These are phyloP conservation scores for Tuber melanosporum DNA, from an alignment of 495 filamentous ascomycete species.

Conservation along the genomic window DNA sequence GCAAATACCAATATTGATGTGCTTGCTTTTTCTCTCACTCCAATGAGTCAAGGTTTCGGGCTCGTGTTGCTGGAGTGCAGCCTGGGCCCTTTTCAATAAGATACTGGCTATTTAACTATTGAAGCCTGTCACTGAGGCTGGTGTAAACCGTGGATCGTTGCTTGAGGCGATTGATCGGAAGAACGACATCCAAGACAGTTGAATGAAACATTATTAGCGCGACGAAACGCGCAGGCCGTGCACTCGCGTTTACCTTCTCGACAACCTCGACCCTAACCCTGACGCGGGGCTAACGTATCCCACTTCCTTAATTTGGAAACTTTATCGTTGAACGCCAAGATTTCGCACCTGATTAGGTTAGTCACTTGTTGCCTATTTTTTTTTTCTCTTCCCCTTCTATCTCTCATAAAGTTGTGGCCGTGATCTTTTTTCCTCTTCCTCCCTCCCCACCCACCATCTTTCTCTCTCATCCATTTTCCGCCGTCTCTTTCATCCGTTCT, in stretches of 20 bases:
- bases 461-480: conserved; percentile 1
- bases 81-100: neutral
- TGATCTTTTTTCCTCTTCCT: conserved; percentile 16
- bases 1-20: neutral
- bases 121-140: neutral
- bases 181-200: neutral
- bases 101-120: neutral
- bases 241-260: neutral
- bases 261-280: conserved; percentile 20
- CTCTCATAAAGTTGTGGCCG: conserved; percentile 17
- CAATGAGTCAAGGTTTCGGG: neutral
- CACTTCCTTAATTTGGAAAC: neutral
- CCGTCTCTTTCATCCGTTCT: conserved; percentile 5
- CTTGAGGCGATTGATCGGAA: neutral
- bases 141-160: neutral
- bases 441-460: conserved; percentile 17
- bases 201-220: neutral
- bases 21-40: neutral
- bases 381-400: neutral
- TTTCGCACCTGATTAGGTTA: conserved; percentile 14
- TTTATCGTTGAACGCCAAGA: conserved; percentile 21
- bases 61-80: neutral
- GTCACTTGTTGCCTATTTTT: neutral
- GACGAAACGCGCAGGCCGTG: neutral
- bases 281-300: conserved; percentile 11